Base-by-base conservation (phyloP, 192 early-diverging fungal species). In the Backusella parvicylindrica region DNA sequence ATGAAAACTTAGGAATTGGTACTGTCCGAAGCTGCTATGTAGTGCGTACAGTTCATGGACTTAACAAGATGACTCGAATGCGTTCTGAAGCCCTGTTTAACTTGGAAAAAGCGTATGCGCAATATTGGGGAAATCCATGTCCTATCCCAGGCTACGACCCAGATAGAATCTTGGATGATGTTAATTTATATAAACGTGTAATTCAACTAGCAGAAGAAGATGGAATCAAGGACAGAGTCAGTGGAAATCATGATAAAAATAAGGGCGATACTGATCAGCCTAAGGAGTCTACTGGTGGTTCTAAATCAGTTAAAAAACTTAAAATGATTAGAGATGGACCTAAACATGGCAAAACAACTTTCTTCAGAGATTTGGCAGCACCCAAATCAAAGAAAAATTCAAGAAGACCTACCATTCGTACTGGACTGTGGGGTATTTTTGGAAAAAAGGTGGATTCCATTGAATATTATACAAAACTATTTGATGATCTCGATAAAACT, bases 121-220 rank as follows among this genome's bases (percentile, higher is more conserved):
- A 76, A 47, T 86, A 89, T 23, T 87, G 89, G 75, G 91, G 90
- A 11, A 94, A 94, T 74, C 92, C 92, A 0, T 92, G 90, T 33
- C 68, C 50, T 26, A 83, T 89, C 33, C 84, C 83, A 9, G 86
- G 85, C 31, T 92, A 94, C 66, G 84, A 94, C 33, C 89, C 89
- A 0, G 84, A 84, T 7, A 32, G 43, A 53, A 76, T 84, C 7
- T 28, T 80, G 37, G 68, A 83, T 4, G 83, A 83, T 37, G 80
- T 79, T 56, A 73, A 85, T 8, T 12, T 74, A 26, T 56, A 73
- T 38, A 40, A 67, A 8, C 70, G 38, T 40, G 37, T 68, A 18
- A 47, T 65, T 1, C 37, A 64, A 12, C 18, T 70, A 36, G 40
- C 36, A 2, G 36, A 67, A 15, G 18, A 9, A 28, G 38, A 26